Conservation (phyloP, 139 green algal species). For the Coccomyxa sp. region DNA sequence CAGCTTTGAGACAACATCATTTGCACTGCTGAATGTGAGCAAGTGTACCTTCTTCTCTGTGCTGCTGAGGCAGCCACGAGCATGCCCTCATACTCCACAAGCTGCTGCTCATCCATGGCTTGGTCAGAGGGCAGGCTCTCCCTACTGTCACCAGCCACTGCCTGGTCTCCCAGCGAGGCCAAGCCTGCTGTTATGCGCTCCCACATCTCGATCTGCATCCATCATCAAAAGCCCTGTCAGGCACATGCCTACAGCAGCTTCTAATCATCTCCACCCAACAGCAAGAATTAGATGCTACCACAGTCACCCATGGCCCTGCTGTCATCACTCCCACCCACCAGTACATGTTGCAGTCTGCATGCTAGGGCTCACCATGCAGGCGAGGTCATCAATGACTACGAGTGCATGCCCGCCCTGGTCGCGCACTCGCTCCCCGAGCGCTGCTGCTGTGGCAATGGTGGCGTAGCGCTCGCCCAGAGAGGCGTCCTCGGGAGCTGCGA, state of each 20-base stretch:
- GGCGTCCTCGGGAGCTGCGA: slow-evolving; percentile 36
- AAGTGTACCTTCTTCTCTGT: slow-evolving; percentile 36
- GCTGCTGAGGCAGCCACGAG: slow-evolving; percentile 70
- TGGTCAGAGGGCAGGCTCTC: neutral
- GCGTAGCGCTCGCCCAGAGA: slow-evolving; percentile 66
- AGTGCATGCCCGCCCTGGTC: slow-evolving; percentile 70
- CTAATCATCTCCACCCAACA: too few species aligned
- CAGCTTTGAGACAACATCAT: too few species aligned
- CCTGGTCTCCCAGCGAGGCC: slow-evolving; percentile 32
- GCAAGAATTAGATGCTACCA: too few species aligned
- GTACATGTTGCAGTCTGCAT: too few species aligned
- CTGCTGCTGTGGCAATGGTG: slow-evolving; percentile 51
- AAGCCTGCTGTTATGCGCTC: slow-evolving; percentile 42
- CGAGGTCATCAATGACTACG: slow-evolving; percentile 74
- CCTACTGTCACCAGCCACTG: neutral
- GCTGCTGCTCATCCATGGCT: slow-evolving; percentile 2
- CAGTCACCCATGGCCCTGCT: too few species aligned
- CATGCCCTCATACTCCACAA: slow-evolving; percentile 84
- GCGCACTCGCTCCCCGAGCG: slow-evolving; percentile 63
- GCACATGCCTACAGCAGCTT: too few species aligned
- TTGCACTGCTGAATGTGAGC: neutral
- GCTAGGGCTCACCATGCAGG: slow-evolving; percentile 41
- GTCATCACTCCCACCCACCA: too few species aligned
- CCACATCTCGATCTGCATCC: slow-evolving; percentile 39
- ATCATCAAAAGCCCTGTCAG: neutral